Percentiles rank a stretch among this genome's conserved stretches.
These are phyloP conservation scores for Saprolegnia parasitica DNA, from an alignment of 352 stramenopile species.

Conservation along the genomic window DNA sequence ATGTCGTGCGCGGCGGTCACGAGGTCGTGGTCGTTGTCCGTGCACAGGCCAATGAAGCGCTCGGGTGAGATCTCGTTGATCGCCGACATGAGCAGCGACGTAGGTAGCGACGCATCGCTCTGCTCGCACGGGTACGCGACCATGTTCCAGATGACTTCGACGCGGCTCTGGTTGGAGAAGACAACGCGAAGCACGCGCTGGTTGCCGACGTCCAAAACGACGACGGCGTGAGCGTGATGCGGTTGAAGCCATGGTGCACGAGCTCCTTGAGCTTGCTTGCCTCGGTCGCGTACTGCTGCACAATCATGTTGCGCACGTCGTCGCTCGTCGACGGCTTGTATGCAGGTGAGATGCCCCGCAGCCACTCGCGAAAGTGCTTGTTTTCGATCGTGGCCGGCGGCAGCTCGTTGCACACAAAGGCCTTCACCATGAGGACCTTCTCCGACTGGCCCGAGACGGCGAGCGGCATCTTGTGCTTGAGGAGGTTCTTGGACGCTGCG, in stretches of 20 bases:
- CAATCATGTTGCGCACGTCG: constrained; percentile 19
- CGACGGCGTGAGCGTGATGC: constrained; percentile 22
- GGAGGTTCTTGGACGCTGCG: constrained; percentile 8
- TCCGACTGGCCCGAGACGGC: constrained; percentile 9
- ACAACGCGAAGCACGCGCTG: constrained; percentile 24
- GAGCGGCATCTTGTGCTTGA: constrained; percentile 17
- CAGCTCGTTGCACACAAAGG: constrained; percentile 29
- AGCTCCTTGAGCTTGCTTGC: constrained; percentile 25
- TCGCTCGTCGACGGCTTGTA: constrained; percentile 22
- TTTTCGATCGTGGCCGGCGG: constrained; percentile 19
- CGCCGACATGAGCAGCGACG: constrained; percentile 5
- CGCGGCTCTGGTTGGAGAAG: constrained; percentile 26
- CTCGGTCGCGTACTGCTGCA: constrained; percentile 26
- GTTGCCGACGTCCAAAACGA: constrained; percentile 7
- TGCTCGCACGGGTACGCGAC: constrained; percentile 19
- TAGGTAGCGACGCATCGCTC: background rate
- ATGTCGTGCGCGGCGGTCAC: constrained; percentile 11
- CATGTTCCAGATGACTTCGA: constrained; percentile 28
- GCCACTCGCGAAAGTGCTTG: constrained; percentile 29
- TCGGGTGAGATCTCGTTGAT: constrained; percentile 26
- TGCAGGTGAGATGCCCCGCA: constrained; percentile 20
- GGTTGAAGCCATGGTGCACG: constrained; percentile 21
- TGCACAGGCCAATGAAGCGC: constrained; percentile 26
- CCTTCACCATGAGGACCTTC: constrained; percentile 29
- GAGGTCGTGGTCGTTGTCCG: constrained; percentile 17